Evolutionary conservation across 345 rosid species (phyloP), one percentile per base, ranked within the genome.

Genomic region (Eucalyptus regnans): DNA sequence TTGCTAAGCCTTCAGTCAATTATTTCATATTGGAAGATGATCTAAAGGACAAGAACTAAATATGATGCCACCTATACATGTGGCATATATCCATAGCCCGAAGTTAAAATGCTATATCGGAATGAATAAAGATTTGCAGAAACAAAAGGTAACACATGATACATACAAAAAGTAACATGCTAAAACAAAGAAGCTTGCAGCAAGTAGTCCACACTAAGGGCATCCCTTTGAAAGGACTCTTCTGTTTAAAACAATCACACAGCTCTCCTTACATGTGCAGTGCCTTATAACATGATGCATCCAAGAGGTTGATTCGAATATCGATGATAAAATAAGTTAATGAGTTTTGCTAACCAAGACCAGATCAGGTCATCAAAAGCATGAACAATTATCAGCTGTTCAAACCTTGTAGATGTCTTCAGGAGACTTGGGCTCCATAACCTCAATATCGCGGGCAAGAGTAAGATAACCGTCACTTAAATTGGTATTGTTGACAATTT

Each of bases 371-470:
- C 27, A 76, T 76, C 48, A 25, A 76, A 76, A 76, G 84, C 84
- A 41, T 76, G 51, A 58, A 64, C 23, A 52, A 31, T 54, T 31
- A 79, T 52, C 46, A 52, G 50, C 83, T 15, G 66, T 91, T 88
- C 90, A 64, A 52, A 98, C 99, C 99, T 98, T 98, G 88, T 97
- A 98, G 90, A 98, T 95, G 88, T 98, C 99, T 92, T 98, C 99
- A 87, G 98, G 99, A 58, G 98, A 94, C 90, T 96, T 98, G 87
- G 99, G 94, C 93, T 98, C 99, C 99, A 98, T 96, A 92, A 98
- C 99, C 94, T 98, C 99, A 50, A 98, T 95, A 95, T 98, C 99
- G 87, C 98, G 97, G 89, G 99, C 99, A 91, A 98, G 99, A 8
- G 97, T 93, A 86, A 98, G 96, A 92, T 97, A 98, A 87, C 99